Percentiles rank a stretch among this genome's conserved stretches.
Conservation (phyloP, 2,329 filamentous ascomycete species). For the Talaromyces sp. region DNA sequence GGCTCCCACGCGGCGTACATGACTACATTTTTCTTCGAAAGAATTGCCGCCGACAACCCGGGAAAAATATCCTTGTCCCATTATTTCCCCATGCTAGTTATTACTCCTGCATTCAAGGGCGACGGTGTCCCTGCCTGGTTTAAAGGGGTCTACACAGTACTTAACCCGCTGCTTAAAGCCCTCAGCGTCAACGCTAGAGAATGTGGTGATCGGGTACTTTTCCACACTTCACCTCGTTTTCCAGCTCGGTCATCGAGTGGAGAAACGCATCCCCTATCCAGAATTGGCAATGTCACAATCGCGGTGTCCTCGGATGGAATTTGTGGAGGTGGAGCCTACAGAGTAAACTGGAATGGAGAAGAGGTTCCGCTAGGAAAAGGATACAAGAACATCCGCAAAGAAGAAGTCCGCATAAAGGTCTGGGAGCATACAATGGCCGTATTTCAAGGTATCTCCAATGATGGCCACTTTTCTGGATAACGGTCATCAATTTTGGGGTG, state of each 20-base stretch:
- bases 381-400: conserved; percentile 15
- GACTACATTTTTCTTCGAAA: conserved; percentile 13
- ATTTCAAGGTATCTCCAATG: conserved; percentile 10
- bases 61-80: conserved; percentile 8
- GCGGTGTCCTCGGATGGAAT: conserved; percentile 7
- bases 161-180: not conserved
- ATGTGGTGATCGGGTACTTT: conserved; percentile 11
- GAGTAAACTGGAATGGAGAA: conserved; percentile 6
- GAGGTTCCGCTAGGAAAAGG: conserved; percentile 3
- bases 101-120: conserved; percentile 4
- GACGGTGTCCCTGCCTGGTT: conserved; percentile 11
- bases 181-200: conserved; percentile 6
- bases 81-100: conserved; percentile 11
- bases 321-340: conserved; percentile 7
- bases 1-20: conserved; percentile 11
- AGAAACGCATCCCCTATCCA: not conserved
- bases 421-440: conserved; percentile 8
- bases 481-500: not conserved
- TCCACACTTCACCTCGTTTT: conserved; percentile 11
- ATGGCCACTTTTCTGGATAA: not conserved
- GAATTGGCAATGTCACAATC: not conserved
- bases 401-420: conserved; percentile 6
- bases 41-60: not conserved
- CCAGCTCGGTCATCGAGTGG: not conserved
- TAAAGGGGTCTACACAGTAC: not conserved